Conservation (phyloP, 106 monocot species). For the Vanilla planifolia region DNA sequence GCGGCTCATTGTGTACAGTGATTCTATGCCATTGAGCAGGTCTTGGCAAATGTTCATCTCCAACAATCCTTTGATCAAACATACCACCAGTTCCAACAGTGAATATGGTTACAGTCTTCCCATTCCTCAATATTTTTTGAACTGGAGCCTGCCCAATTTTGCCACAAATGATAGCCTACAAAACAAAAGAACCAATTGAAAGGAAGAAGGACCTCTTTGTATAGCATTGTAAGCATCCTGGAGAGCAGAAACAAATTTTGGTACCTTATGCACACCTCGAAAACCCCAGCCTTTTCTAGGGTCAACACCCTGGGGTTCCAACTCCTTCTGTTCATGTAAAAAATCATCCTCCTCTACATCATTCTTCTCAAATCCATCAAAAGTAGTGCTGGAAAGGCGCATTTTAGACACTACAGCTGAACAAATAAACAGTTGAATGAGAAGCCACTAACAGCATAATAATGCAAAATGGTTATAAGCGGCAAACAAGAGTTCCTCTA, state of each 20-base stretch:
- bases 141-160: conserved; percentile 84
- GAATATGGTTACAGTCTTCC: conserved; percentile 79
- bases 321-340: conserved; percentile 28
- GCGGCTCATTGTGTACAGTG: conserved; percentile 66
- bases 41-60: conserved; percentile 54
- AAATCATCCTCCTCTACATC: conserved; percentile 44
- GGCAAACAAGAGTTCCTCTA: too few relatives aligned
- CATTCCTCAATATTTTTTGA: conserved; percentile 92
- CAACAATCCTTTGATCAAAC: conserved; percentile 83
- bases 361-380: conserved; percentile 44
- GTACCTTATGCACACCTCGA: conserved; percentile 90
- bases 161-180: conserved; percentile 87
- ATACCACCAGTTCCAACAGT: conserved; percentile 98
- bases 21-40: conserved; percentile 98
- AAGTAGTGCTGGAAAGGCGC: conserved; percentile 45
- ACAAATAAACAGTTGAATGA: not conserved
- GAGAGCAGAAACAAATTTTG: not conserved
- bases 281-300: conserved; percentile 81
- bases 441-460: not conserved
- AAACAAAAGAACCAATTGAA: not conserved
- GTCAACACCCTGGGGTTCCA: conserved; percentile 81
- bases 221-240: not conserved
- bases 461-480: not conserved
- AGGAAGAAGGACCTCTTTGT: not conserved
- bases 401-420: conserved; percentile 1